Base-by-base conservation (phyloP, 2,329 filamentous ascomycete genomes). In the Ceratocystiopsis sp. region DNA sequence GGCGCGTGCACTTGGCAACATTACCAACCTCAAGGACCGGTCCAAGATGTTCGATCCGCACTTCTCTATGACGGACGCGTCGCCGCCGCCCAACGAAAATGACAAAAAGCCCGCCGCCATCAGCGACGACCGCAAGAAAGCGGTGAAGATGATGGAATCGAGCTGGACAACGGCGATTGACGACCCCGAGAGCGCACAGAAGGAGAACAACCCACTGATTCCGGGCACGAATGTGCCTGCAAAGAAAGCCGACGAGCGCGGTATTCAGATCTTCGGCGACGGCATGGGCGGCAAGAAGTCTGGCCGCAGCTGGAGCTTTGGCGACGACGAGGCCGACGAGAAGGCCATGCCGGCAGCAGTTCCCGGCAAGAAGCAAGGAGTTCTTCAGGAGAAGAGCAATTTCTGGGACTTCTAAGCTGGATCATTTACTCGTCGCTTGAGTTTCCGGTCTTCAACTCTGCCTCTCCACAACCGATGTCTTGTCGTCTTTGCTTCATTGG, bases 21-120 rank as follows among this genome's bases (percentile, higher is more conserved):
- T 84, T 45, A 82, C 80, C 48, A 84, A 89, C 59, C 68, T 78
- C 45, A 75, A 78, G 55, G 73, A 79, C 58, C 80, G 84, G 44
- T 69, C 68, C 54, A 84, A 87, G 60, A 75, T 84, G 57, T 87
- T 93, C 52, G 77, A 78, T 40, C 61, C 77, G 17, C 84, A 94
- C 53, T 94, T 86, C 65, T 68, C 68, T 42, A 78, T 93, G 64
- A 68, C 69, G 8, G 85, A 93, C 56, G 66, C 75, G 36, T 75
- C 75, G 47, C 74, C 76, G 33, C 25, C 25, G 2, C 63, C 62
- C 11, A 58, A 58, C 9, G 59, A 58, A 16, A 42, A 32, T 10
- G 55, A 58, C 34, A 60, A 16, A 53, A 43, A 52, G 53, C 56
- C 54, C 53, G 58, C 66, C 54, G 63, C 62, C 17, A 55, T 76